Evolutionary conservation across 169 alveolate species (phyloP).

Genomic region (Cryptosporidium sp.): DNA sequence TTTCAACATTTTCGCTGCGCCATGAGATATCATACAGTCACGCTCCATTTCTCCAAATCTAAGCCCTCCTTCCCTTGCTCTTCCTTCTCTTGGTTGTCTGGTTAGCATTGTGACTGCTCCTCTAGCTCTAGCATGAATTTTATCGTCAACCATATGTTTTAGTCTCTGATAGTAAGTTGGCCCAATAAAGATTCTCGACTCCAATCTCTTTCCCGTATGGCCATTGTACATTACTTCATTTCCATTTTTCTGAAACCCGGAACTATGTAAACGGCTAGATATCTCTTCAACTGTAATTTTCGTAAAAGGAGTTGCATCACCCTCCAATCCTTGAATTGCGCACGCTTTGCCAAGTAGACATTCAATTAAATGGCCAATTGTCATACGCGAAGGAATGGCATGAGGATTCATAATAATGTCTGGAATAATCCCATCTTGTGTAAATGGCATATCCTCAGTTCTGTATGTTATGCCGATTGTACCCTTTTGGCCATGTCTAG

Average conservation of each 20-base stretch:
- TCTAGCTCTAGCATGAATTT: conserved; percentile 98
- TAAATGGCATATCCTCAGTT: conserved; percentile 99
- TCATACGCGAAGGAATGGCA: conserved; percentile 99
- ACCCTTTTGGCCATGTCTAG: conserved; percentile 99
- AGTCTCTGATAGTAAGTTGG: conserved; percentile 99
- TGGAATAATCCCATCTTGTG: conserved; percentile 98
- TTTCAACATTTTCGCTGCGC: conserved; percentile 99
- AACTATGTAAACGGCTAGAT: conserved; percentile 94
- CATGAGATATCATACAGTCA: conserved; percentile 99
- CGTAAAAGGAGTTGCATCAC: conserved; percentile 99
- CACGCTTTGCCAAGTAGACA: conserved; percentile 97
- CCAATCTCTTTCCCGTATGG: conserved; percentile 93
- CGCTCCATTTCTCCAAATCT: conserved; percentile 99
- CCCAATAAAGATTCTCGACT: conserved; percentile 96
- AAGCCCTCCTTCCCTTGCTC: conserved; percentile 97
- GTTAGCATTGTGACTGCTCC: conserved; percentile 99
- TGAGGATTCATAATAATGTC: conserved; percentile 99
- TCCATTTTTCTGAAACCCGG: conserved; percentile 97
- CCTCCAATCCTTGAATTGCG: conserved; percentile 96
- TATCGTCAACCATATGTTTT: conserved; percentile 99
- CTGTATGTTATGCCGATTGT: conserved; percentile 99
- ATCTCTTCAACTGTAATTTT: conserved; percentile 97
- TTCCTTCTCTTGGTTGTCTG: conserved; percentile 99
- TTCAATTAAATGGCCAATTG: conserved; percentile 99
- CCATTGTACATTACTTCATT: conserved; percentile 99